Percentiles rank a stretch among this genome's conserved stretches.
These are phyloP conservation scores for Plenodomus biglobosus DNA, from an alignment of 2,329 filamentous ascomycete species.

Conservation along the genomic window DNA sequence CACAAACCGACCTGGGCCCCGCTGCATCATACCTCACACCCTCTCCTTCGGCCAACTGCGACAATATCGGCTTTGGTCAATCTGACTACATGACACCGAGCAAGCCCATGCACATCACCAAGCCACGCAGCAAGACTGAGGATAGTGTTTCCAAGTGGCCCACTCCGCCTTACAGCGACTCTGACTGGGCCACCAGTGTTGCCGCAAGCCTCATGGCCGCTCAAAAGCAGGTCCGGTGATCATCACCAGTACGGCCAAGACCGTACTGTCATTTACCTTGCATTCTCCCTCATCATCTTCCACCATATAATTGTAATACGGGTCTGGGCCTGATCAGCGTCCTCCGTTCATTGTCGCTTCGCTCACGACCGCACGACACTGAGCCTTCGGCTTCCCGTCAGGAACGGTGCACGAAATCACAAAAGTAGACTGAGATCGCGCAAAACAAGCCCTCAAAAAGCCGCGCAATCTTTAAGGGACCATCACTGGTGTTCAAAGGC, in stretches of 20 bases:
- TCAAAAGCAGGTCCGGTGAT: slow-evolving; percentile 42
- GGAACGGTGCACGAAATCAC: slow-evolving; percentile 41
- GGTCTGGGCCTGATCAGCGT: slow-evolving; percentile 27
- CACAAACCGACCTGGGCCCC: slow-evolving; percentile 65
- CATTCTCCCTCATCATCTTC: slow-evolving; percentile 32
- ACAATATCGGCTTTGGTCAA: slow-evolving; percentile 71
- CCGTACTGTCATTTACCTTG: slow-evolving; percentile 19
- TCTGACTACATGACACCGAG: slow-evolving; percentile 63
- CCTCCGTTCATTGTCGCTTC: slow-evolving; percentile 33
- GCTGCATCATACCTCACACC: slow-evolving; percentile 67
- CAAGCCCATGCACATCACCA: slow-evolving; percentile 69
- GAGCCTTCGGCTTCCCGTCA: slow-evolving; percentile 38
- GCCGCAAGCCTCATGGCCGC: slow-evolving; percentile 65
- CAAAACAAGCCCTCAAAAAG: slow-evolving; percentile 26
- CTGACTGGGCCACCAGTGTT: slow-evolving; percentile 84
- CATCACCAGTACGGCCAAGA: slow-evolving; percentile 6
- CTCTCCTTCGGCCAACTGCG: slow-evolving; percentile 80
- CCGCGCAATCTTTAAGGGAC: slow-evolving; percentile 16
- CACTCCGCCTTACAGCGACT: slow-evolving; percentile 91
- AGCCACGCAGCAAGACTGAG: slow-evolving; percentile 45
- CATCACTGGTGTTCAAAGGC: slow-evolving; percentile 17
- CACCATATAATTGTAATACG: slow-evolving; percentile 38
- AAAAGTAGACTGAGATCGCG: slow-evolving; percentile 23
- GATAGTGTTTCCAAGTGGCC: slow-evolving; percentile 74
- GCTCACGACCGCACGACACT: slow-evolving; percentile 39